phyloP scores from a whole-genome alignment of 1,284 basidiomycete genomes.

The Thelephora terrestris region DNA sequence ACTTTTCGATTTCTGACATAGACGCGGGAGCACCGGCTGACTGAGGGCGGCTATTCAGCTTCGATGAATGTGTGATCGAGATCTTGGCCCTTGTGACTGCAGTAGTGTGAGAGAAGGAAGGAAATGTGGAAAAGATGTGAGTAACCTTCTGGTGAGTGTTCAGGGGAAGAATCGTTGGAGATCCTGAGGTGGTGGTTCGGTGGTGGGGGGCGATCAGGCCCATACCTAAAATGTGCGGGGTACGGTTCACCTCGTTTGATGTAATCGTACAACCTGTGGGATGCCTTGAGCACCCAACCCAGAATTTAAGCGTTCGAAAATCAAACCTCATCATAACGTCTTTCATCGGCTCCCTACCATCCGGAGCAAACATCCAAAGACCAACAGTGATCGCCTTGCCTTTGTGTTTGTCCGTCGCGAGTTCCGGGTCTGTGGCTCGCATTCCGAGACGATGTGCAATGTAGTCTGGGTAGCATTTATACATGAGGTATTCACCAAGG shows the following conservation, averaged over 20 bases:
- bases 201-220: constrained; percentile 51
- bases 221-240: constrained; percentile 59
- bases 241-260: constrained; percentile 55
- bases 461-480: constrained; percentile 63
- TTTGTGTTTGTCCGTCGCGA: constrained; percentile 29
- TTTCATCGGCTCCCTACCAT: constrained; percentile 59
- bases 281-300: not conserved
- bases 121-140: too few species aligned
- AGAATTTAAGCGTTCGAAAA: constrained; percentile 7
- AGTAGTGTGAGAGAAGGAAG: too few species aligned
- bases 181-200: constrained; percentile 30
- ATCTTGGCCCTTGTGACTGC: not conserved
- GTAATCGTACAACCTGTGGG: constrained; percentile 46
- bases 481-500: constrained; percentile 59
- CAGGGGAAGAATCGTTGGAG: constrained; percentile 9
- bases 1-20: constrained; percentile 47
- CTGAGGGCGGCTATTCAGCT: constrained; percentile 1
- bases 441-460: constrained; percentile 41
- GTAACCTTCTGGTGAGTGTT: not conserved
- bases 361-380: constrained; percentile 71
- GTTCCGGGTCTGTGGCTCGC: constrained; percentile 17
- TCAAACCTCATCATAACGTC: constrained; percentile 54
- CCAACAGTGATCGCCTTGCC: constrained; percentile 56
- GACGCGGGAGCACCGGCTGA: constrained; percentile 9
- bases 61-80: not conserved